phyloP scores from a whole-genome alignment of 2,329 filamentous ascomycete genomes.

The Lasiodiplodia sp. region DNA sequence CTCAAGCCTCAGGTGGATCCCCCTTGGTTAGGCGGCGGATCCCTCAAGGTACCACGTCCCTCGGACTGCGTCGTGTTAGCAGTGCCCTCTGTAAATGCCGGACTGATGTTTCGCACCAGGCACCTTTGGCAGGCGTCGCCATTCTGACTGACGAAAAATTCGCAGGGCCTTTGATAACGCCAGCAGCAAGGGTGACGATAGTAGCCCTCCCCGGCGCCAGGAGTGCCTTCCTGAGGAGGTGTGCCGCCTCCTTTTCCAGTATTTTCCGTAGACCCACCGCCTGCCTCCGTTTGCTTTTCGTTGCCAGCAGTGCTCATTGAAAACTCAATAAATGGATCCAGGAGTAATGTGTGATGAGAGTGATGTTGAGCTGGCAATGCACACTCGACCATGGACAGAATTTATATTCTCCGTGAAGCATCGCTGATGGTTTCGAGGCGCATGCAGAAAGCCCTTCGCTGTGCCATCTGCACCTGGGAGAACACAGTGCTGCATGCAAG shows the following conservation, averaged over 20 bases:
- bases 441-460: background rate
- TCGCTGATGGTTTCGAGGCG: constrained; percentile 1
- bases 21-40: background rate
- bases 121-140: background rate
- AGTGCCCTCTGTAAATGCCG: background rate
- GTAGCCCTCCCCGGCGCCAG: background rate
- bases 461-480: background rate
- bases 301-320: background rate
- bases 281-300: background rate
- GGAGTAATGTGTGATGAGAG: background rate
- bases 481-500: background rate
- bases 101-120: background rate
- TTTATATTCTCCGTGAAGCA: background rate
- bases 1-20: no score
- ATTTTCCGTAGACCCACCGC: background rate
- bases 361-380: background rate
- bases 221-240: no score
- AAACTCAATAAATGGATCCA: background rate
- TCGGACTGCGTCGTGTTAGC: background rate
- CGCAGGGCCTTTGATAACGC: background rate
- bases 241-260: background rate
- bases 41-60: background rate
- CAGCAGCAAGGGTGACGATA: background rate
- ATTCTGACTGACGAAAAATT: background rate
- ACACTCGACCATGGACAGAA: background rate